Evolutionary conservation across 2,329 filamentous ascomycete genomes (phyloP).

Genomic region (Lasiodiplodia gonubiensis): DNA sequence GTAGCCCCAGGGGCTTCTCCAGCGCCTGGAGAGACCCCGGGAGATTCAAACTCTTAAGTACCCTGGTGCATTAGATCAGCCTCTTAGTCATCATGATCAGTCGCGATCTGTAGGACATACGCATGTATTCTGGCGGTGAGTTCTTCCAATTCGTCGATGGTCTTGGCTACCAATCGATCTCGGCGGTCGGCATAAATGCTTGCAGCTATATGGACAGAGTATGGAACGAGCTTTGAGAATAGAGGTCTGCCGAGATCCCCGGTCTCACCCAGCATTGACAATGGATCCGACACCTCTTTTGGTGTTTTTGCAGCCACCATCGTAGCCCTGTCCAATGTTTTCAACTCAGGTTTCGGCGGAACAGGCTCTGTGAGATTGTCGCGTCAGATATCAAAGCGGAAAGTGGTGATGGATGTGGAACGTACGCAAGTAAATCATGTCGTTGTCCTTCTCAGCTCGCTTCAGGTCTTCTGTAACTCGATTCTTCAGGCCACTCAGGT

Average conservation of each 20-base stretch:
- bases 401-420: constrained; percentile 9
- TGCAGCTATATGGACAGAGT: constrained; percentile 91
- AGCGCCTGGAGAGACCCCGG: constrained; percentile 92
- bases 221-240: constrained; percentile 91
- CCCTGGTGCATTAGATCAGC: constrained; percentile 40
- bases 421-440: constrained; percentile 86
- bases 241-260: constrained; percentile 82
- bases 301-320: constrained; percentile 85
- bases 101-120: constrained; percentile 40
- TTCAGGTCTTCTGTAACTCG: constrained; percentile 87
- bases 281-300: constrained; percentile 79
- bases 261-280: constrained; percentile 78
- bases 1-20: constrained; percentile 90
- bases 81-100: neutral
- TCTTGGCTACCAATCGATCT: constrained; percentile 87
- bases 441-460: constrained; percentile 93
- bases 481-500: constrained; percentile 81
- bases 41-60: constrained; percentile 81
- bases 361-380: constrained; percentile 63
- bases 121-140: constrained; percentile 82
- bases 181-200: constrained; percentile 93
- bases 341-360: constrained; percentile 86
- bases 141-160: constrained; percentile 79
- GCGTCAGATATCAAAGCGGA: constrained; percentile 2
- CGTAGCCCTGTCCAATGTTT: constrained; percentile 80